Evolutionary conservation across 2,329 filamentous ascomycete genomes (phyloP).

Genomic region (Arthrobotrys conoides): DNA sequence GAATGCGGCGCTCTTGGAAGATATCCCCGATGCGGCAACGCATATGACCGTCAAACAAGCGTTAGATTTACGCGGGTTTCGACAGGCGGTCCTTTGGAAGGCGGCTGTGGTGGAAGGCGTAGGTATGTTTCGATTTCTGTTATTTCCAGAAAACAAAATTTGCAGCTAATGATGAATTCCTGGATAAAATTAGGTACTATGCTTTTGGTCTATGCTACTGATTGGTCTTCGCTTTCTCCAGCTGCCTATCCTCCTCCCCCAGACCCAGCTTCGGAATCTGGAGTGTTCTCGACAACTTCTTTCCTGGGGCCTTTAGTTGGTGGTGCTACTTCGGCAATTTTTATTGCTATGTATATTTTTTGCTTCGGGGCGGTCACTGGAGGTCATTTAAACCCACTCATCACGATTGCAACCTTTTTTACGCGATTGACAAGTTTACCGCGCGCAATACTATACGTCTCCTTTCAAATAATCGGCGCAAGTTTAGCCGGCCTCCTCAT

Average conservation of each 20-base stretch:
- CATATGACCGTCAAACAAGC: constrained; percentile 58
- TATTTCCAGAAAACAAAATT: background rate
- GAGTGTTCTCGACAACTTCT: constrained; percentile 51
- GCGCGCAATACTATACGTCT: constrained; percentile 69
- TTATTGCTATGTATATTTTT: constrained; percentile 70
- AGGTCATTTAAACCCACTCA: constrained; percentile 72
- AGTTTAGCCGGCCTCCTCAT: constrained; percentile 69
- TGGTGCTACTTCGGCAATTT: constrained; percentile 65
- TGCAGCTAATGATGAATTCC: background rate
- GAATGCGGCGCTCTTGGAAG: constrained; percentile 54
- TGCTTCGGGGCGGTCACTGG: constrained; percentile 70
- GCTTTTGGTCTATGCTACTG: constrained; percentile 30
- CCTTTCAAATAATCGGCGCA: constrained; percentile 69
- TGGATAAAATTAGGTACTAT: constrained; percentile 19
- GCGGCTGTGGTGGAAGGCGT: constrained; percentile 51
- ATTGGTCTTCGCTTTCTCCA: constrained; percentile 32
- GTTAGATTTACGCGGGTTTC: constrained; percentile 48
- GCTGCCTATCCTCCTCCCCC: constrained; percentile 35
- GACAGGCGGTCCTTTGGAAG: constrained; percentile 45
- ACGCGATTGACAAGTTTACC: constrained; percentile 70
- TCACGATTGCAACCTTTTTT: constrained; percentile 72
- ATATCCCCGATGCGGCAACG: constrained; percentile 56
- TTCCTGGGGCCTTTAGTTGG: constrained; percentile 65
- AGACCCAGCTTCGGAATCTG: constrained; percentile 27
- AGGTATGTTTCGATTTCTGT: constrained; percentile 35